Evolutionary conservation across 2,329 filamentous ascomycete genomes (phyloP).

Genomic region (Penicillium occitanis): DNA sequence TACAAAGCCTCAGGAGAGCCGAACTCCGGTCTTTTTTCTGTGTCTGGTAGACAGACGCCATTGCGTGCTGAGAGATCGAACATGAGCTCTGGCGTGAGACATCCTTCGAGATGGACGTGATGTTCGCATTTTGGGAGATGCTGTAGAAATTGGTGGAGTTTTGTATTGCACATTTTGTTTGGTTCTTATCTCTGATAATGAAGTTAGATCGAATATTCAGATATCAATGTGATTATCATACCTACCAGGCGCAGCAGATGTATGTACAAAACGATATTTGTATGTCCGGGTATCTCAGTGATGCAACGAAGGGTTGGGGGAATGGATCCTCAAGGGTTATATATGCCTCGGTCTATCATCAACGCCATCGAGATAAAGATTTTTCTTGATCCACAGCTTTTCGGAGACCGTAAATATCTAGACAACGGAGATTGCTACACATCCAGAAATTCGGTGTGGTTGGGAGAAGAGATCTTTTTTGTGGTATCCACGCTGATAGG

Average conservation of each 20-base stretch:
- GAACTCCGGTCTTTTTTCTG: constrained; percentile 61
- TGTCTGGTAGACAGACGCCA: constrained; percentile 58
- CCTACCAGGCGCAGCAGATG: not conserved
- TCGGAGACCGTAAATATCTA: not conserved
- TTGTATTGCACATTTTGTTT: constrained; percentile 19
- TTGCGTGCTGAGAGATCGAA: constrained; percentile 69
- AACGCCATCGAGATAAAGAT: not conserved
- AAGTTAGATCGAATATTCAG: not conserved
- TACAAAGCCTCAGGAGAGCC: constrained; percentile 59
- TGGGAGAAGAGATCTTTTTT: not conserved
- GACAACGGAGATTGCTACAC: not conserved
- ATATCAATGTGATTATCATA: not conserved
- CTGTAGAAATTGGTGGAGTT: constrained; percentile 60
- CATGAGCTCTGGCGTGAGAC: constrained; percentile 67
- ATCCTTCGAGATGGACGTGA: constrained; percentile 77
- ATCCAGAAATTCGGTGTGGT: not conserved
- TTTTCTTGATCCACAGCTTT: not conserved
- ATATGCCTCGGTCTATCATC: not conserved
- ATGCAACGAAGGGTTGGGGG: not conserved
- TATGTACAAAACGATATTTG: not conserved
- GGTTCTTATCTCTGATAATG: not conserved
- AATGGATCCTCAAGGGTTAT: constrained; percentile 5
- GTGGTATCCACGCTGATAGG: constrained; percentile 8
- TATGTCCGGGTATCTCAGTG: not conserved
- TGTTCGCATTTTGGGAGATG: constrained; percentile 78